Evolutionary conservation across 352 stramenopile species (phyloP).

Genomic region (Pythium biforme): DNA sequence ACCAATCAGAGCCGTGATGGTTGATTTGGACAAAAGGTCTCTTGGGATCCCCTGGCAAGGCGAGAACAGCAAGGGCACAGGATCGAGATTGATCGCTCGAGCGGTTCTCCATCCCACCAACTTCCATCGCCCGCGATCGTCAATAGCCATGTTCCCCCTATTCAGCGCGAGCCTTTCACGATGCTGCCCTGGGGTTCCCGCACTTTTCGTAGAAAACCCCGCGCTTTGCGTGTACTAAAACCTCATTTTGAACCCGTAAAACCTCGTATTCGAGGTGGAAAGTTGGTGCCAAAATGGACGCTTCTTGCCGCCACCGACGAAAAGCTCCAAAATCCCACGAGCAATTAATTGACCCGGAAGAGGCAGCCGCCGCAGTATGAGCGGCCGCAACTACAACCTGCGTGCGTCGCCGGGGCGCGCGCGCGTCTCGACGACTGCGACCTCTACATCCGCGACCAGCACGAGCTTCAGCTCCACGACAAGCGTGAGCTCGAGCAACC

Average conservation of each 20-base stretch:
- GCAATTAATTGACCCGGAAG: slow-evolving; percentile 14
- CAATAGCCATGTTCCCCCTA: no score
- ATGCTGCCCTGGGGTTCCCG: neutral
- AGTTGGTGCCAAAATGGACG: neutral
- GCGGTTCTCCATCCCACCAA: neutral
- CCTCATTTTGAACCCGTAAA: slow-evolving; percentile 6
- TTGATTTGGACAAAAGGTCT: neutral
- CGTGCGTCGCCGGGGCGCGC: slow-evolving; percentile 27
- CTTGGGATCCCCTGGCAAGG: no score
- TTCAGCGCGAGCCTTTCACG: no score
- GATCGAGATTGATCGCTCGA: neutral
- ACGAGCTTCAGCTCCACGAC: slow-evolving; percentile 19
- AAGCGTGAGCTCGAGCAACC: slow-evolving; percentile 17
- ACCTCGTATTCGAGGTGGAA: slow-evolving; percentile 20
- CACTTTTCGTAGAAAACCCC: slow-evolving; percentile 17
- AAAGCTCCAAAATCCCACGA: slow-evolving; percentile 10
- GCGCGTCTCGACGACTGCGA: slow-evolving; percentile 12
- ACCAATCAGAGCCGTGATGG: slow-evolving; percentile 9
- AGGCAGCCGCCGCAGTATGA: slow-evolving; percentile 10
- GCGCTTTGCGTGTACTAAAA: slow-evolving; percentile 12
- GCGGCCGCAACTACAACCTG: slow-evolving; percentile 34
- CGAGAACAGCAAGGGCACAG: no score
- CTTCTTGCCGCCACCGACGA: slow-evolving; percentile 1
- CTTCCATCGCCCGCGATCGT: neutral
- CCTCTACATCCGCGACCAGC: slow-evolving; percentile 8